These are phyloP conservation scores for Lavandula angustifolia DNA, from an alignment of 257 asterid species.

Conservation along the genomic window DNA sequence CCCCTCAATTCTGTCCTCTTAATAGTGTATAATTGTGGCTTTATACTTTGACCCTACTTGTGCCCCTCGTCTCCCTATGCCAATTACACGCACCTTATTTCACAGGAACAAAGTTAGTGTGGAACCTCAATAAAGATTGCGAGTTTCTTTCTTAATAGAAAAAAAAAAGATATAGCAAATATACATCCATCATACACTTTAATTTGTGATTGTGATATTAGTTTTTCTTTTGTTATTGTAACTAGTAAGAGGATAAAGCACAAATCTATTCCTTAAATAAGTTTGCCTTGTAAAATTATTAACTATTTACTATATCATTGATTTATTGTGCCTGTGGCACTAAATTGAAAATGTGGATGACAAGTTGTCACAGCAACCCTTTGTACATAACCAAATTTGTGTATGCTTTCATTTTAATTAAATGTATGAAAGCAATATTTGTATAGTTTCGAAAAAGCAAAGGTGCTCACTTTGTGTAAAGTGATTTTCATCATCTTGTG, in stretches of 20 bases:
- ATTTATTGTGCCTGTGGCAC: neutral
- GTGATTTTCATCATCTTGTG: slow-evolving; percentile 45
- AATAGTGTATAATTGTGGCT: slow-evolving; percentile 31
- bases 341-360: slow-evolving; percentile 20
- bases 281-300: no score
- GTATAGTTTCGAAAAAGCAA: slow-evolving; percentile 40
- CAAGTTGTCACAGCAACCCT: slow-evolving; percentile 12
- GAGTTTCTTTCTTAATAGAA: no score
- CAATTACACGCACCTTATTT: slow-evolving; percentile 37
- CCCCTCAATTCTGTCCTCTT: slow-evolving; percentile 46
- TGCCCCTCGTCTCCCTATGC: slow-evolving; percentile 27
- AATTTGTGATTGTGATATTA: no score
- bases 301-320: neutral
- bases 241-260: no score
- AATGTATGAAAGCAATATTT: slow-evolving; percentile 44
- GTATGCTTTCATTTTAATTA: slow-evolving; percentile 47
- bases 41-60: slow-evolving; percentile 60
- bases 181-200: no score
- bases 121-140: neutral
- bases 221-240: no score
- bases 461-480: slow-evolving; percentile 64
- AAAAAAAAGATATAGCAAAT: no score
- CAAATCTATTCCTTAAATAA: no score
- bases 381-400: slow-evolving; percentile 22
- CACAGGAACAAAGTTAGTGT: slow-evolving; percentile 30